Evolutionary conservation across 257 asterid genomes (phyloP).

Genomic region (Buddleja alternifolia): DNA sequence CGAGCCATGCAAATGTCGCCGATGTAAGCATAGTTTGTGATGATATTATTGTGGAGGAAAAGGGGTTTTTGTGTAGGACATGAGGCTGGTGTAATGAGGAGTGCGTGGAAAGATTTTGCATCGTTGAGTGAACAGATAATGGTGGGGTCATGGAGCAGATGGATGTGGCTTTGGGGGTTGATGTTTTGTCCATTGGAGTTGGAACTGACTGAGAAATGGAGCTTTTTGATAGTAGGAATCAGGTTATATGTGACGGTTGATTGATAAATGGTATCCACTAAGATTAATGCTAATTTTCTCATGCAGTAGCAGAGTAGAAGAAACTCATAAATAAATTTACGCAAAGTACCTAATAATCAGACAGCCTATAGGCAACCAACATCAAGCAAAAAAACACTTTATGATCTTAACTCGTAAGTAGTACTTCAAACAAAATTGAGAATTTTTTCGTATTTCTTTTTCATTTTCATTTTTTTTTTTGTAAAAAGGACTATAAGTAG

Average conservation of each 20-base stretch:
- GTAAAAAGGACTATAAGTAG: too few relatives aligned
- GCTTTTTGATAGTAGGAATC: conserved; percentile 30
- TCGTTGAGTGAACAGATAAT: conserved; percentile 44
- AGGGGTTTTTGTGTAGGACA: conserved; percentile 48
- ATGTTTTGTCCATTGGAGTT: conserved; percentile 38
- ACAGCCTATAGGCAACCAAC: not conserved
- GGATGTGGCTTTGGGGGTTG: conserved; percentile 39
- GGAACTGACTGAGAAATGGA: conserved; percentile 31
- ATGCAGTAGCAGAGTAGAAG: conserved; percentile 35
- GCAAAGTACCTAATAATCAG: too few relatives aligned
- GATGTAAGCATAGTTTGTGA: conserved; percentile 36
- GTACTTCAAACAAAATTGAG: too few relatives aligned
- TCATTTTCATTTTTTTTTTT: too few relatives aligned
- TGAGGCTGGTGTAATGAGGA: conserved; percentile 53
- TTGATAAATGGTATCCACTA: conserved; percentile 21
- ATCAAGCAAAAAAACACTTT: not conserved
- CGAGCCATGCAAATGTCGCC: conserved; percentile 49
- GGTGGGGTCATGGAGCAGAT: conserved; percentile 52
- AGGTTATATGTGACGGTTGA: conserved; percentile 8
- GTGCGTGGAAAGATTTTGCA: conserved; percentile 63
- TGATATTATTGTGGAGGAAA: conserved; percentile 56
- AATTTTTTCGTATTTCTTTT: too few relatives aligned
- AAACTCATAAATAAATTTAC: not conserved
- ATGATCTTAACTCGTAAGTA: too few relatives aligned
- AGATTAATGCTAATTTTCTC: conserved; percentile 38